Percentiles rank a stretch among this genome's conserved stretches.
Evolutionary conservation across 805 yeast genomes (phyloP).

Genomic region (Myxozyma mucilagina): DNA sequence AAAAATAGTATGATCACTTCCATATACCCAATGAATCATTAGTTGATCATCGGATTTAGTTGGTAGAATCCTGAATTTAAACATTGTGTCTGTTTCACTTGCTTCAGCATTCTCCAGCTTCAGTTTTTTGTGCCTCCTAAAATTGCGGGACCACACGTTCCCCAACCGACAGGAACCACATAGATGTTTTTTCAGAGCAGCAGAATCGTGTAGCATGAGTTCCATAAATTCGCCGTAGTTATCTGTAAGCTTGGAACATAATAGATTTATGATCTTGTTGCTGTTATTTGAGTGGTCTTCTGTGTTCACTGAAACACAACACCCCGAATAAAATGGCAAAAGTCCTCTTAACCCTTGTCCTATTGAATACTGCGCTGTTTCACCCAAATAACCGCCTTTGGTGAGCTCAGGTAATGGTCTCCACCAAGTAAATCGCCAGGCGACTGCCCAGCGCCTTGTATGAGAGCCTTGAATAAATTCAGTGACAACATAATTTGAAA

Average conservation of each 20-base stretch:
- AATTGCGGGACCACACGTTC: constrained; percentile 29
- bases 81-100: not conserved
- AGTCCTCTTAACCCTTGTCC: not conserved
- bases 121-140: constrained; percentile 17
- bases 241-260: not conserved
- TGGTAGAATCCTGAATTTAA: constrained; percentile 10
- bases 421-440: constrained; percentile 20
- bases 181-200: not conserved
- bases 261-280: not conserved
- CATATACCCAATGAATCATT: constrained; percentile 16
- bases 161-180: constrained; percentile 13
- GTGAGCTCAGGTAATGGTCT: constrained; percentile 17
- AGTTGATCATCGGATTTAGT: not conserved
- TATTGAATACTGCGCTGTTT: not conserved
- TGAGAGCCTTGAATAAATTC: constrained; percentile 28
- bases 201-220: not conserved
- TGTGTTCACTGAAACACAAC: not conserved
- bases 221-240: not conserved
- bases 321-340: not conserved
- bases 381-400: not conserved
- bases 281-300: not conserved
- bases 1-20: constrained; percentile 9
- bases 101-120: constrained; percentile 1
- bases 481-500: constrained; percentile 27
- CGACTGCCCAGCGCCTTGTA: constrained; percentile 33